phyloP scores from a whole-genome alignment of 306 rosid species.

The Vicia faba region DNA sequence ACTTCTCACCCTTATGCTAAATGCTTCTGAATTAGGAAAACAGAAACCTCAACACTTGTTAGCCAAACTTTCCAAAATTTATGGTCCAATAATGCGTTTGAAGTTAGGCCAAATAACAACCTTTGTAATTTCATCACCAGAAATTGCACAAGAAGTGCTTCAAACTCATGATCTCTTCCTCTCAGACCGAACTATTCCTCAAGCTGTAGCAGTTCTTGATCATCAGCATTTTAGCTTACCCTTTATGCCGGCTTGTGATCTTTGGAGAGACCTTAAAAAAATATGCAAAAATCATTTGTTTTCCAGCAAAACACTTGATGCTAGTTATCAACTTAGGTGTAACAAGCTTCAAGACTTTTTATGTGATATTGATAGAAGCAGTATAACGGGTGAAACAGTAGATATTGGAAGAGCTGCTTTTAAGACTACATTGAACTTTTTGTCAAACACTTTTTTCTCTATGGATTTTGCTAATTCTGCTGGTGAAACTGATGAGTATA shows the following conservation, averaged over 20 bases:
- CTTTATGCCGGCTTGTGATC: constrained; percentile 25
- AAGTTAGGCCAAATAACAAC: constrained; percentile 34
- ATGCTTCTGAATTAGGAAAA: constrained; percentile 2
- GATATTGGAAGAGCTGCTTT: constrained; percentile 4
- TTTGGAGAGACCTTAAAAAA: constrained; percentile 36
- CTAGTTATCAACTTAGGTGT: constrained; percentile 29
- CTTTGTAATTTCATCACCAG: constrained; percentile 31
- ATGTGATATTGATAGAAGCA: background rate
- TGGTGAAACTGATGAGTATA: constrained; percentile 27
- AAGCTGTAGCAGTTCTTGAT: background rate
- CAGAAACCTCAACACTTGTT: constrained; percentile 29
- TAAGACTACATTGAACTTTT: constrained; percentile 15
- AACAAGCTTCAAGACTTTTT: constrained; percentile 40
- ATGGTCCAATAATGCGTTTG: constrained; percentile 37
- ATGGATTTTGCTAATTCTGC: constrained; percentile 41
- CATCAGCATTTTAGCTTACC: constrained; percentile 15
- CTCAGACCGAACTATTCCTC: background rate
- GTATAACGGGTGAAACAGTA: background rate
- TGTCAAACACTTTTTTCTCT: constrained; percentile 42
- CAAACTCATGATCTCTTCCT: constrained; percentile 28
- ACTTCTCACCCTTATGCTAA: constrained; percentile 1
- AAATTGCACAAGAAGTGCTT: constrained; percentile 47
- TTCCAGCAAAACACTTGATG: constrained; percentile 41
- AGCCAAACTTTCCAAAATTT: constrained; percentile 23
- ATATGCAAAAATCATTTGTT: constrained; percentile 29